Conservation (phyloP, 2,329 filamentous ascomycete species). For the Aspergillus sp. region DNA sequence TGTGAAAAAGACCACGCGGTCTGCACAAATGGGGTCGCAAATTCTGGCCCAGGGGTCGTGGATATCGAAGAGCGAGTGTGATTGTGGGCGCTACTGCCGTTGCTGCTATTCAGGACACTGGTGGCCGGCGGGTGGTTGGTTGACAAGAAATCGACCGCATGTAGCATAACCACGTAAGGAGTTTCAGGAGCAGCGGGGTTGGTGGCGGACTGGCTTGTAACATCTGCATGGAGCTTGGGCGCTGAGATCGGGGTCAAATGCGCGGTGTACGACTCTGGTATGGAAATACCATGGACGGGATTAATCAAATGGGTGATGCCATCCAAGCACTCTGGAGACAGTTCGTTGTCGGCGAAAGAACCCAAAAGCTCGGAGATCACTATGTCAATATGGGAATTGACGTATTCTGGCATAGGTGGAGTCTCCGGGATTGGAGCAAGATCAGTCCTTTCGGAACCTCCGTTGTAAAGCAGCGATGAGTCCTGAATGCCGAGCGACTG, state of each 20-base stretch:
- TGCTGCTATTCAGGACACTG: constrained; percentile 7
- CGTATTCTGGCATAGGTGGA: constrained; percentile 39
- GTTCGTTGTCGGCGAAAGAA: constrained; percentile 93
- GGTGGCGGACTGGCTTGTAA: constrained; percentile 53
- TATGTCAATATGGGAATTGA: constrained; percentile 60
- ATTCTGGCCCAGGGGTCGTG: constrained; percentile 24
- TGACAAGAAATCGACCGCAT: constrained; percentile 78
- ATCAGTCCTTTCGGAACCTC: constrained; percentile 27
- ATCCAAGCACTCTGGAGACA: constrained; percentile 92
- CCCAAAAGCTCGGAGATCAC: constrained; percentile 84
- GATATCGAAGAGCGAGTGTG: constrained; percentile 20
- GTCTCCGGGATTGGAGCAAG: constrained; percentile 22
- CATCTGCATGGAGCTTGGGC: constrained; percentile 75
- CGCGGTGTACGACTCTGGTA: constrained; percentile 86
- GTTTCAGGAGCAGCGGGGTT: constrained; percentile 75
- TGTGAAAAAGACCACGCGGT: constrained; percentile 40
- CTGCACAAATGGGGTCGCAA: constrained; percentile 31
- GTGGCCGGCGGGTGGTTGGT: constrained; percentile 46
- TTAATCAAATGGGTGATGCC: constrained; percentile 88
- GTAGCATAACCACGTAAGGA: constrained; percentile 89
- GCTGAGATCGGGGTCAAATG: constrained; percentile 87
- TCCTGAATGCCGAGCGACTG: constrained; percentile 27
- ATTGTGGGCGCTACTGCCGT: constrained; percentile 11
- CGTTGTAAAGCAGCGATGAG: constrained; percentile 12
- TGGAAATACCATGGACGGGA: constrained; percentile 76